Percentiles rank a stretch among this genome's conserved stretches.
phyloP scores from a whole-genome alignment of 768 basidiomycete genomes.

The Kondoa subrosea region DNA sequence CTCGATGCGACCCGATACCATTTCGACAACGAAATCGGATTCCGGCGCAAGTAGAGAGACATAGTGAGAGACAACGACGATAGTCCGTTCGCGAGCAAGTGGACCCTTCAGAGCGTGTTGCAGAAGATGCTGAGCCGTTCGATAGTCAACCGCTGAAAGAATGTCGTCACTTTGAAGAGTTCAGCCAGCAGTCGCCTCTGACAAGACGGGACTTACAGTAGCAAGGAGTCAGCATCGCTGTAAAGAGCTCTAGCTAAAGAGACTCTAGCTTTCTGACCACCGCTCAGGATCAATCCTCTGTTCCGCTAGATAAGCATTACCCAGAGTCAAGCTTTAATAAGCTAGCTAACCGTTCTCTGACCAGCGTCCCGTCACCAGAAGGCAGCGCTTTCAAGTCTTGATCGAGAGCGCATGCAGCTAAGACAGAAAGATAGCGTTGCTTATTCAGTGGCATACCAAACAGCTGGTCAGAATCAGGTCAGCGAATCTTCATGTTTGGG shows the following conservation, averaged over 20 bases:
- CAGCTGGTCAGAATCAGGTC: not conserved
- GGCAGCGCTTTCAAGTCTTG: not conserved
- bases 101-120: not conserved
- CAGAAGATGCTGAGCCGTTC: not conserved
- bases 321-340: too few species aligned
- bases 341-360: not conserved
- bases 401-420: not conserved
- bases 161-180: not conserved
- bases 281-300: not conserved
- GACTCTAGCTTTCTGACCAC: not conserved
- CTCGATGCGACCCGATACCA: not conserved
- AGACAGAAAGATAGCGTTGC: not conserved
- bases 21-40: not conserved
- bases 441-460: not conserved
- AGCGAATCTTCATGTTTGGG: not conserved
- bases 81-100: not conserved
- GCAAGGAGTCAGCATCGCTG: not conserved
- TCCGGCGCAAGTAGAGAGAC: not conserved
- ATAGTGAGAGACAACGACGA: not conserved
- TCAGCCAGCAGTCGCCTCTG: not conserved
- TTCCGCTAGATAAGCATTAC: too few species aligned
- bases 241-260: not conserved
- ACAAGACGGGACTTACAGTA: not conserved
- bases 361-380: not conserved
- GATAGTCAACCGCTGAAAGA: not conserved